phyloP scores from a whole-genome alignment of 768 basidiomycete genomes.

The Terana coerulea region DNA sequence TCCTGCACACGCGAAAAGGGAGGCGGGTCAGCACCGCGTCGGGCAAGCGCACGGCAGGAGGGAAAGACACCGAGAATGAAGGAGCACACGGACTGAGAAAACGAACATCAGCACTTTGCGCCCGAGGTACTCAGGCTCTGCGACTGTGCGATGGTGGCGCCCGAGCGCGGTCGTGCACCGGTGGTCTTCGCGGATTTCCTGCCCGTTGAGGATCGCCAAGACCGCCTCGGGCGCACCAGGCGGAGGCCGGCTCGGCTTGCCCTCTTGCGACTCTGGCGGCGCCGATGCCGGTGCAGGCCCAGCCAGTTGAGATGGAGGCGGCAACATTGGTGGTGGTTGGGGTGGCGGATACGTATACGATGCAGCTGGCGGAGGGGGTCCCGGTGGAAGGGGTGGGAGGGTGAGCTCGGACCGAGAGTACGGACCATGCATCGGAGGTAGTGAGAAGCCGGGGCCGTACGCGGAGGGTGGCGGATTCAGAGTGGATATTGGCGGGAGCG shows the following conservation, averaged over 20 bases:
- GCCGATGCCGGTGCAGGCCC: background rate
- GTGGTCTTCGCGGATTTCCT: conserved; percentile 43
- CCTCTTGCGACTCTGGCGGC: background rate
- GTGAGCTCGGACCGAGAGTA: background rate
- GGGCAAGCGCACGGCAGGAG: background rate
- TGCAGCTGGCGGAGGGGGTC: background rate
- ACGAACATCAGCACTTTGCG: conserved; percentile 56
- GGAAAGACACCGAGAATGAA: conserved; percentile 7
- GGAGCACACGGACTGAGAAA: conserved; percentile 47
- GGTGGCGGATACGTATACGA: conserved; percentile 14
- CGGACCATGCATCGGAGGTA: conserved; percentile 10
- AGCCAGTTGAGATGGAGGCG: background rate
- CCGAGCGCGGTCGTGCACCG: conserved; percentile 52
- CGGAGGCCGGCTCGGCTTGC: conserved; percentile 10
- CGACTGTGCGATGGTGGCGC: conserved; percentile 58
- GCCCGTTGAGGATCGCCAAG: conserved; percentile 38
- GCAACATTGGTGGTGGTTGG: conserved; percentile 7
- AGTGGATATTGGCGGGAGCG: conserved; percentile 10
- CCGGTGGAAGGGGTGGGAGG: conserved; percentile 10
- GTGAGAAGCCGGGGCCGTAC: conserved; percentile 4
- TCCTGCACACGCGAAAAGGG: conserved; percentile 40
- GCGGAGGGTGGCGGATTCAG: background rate
- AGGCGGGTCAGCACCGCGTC: background rate
- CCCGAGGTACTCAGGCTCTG: conserved; percentile 38
- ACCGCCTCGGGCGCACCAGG: conserved; percentile 29